Evolutionary conservation across 441 rosid species (phyloP).

Genomic region (Arabidopsis hybrid): DNA sequence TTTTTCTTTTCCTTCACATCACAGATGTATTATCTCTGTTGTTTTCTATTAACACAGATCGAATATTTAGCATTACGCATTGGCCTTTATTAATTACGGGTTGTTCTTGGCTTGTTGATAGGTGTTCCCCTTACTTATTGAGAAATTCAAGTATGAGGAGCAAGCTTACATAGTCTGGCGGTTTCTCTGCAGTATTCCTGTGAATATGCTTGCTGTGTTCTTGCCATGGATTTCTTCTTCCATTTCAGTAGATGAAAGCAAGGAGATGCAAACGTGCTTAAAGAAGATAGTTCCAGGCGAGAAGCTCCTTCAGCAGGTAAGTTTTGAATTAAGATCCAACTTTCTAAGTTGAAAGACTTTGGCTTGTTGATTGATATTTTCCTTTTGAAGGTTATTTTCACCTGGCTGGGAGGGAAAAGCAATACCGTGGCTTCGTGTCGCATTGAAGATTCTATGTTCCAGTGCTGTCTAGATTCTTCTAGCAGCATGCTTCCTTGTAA

Average conservation of each 20-base stretch:
- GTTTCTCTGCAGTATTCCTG: slow-evolving; percentile 99
- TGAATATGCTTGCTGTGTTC: slow-evolving; percentile 91
- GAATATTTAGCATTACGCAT: slow-evolving; percentile 5
- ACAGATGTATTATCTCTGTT: slow-evolving; percentile 9
- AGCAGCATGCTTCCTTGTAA: slow-evolving; percentile 47
- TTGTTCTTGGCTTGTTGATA: slow-evolving; percentile 38
- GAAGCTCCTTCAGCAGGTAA: slow-evolving; percentile 92
- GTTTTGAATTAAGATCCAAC: slow-evolving; percentile 36
- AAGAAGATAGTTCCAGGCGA: slow-evolving; percentile 89
- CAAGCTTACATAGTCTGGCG: slow-evolving; percentile 99
- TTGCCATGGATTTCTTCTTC: slow-evolving; percentile 98
- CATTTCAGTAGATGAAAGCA: slow-evolving; percentile 81
- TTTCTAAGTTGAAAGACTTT: slow-evolving; percentile 13
- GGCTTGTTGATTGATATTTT: slow-evolving; percentile 32
- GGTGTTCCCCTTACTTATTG: slow-evolving; percentile 96
- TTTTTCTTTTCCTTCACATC: slow-evolving; percentile 28
- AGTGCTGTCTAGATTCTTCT: slow-evolving; percentile 52
- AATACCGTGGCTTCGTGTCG: slow-evolving; percentile 40
- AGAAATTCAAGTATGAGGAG: slow-evolving; percentile 92
- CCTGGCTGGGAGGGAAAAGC: slow-evolving; percentile 65
- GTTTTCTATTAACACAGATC: slow-evolving; percentile 13
- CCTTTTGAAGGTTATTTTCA: slow-evolving; percentile 62
- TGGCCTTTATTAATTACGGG: slow-evolving; percentile 2
- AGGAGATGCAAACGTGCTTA: slow-evolving; percentile 85
- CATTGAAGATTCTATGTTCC: slow-evolving; percentile 45